Percentiles rank a stretch among this genome's conserved stretches.
Conservation (phyloP, 306 rosid genomes). For the Aeschynomene evenia region DNA sequence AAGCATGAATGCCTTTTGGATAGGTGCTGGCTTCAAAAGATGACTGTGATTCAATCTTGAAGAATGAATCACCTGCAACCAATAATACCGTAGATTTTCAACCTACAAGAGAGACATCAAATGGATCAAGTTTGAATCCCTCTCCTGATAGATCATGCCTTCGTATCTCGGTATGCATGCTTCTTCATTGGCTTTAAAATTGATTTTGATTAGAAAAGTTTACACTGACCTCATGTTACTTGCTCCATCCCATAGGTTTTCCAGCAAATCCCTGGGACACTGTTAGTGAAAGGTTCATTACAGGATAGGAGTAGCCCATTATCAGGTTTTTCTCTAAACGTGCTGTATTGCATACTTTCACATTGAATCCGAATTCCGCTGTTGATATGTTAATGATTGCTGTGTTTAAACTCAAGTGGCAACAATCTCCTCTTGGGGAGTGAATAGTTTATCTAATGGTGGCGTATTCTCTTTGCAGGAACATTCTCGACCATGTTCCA, state of each 20-base stretch:
- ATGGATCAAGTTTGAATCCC: conserved; percentile 32
- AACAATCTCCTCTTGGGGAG: neutral
- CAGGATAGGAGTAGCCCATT: conserved; percentile 50
- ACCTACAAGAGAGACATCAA: conserved; percentile 33
- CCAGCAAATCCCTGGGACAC: conserved; percentile 85
- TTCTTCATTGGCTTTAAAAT: conserved; percentile 23
- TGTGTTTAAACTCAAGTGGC: neutral
- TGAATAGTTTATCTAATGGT: conserved; percentile 1
- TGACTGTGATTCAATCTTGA: conserved; percentile 53
- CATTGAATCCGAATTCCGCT: neutral
- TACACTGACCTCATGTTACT: neutral
- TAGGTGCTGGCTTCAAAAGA: conserved; percentile 55
- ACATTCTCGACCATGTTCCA: conserved; percentile 50
- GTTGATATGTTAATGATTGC: conserved; percentile 1
- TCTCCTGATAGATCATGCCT: conserved; percentile 45
- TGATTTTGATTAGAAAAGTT: conserved; percentile 25
- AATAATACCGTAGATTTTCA: conserved; percentile 30
- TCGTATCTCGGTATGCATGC: conserved; percentile 52
- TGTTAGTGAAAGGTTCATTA: conserved; percentile 81
- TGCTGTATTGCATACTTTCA: neutral
- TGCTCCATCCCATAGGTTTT: conserved; percentile 55
- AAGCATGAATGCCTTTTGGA: conserved; percentile 22
- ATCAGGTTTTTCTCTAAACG: conserved; percentile 55
- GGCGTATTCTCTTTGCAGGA: conserved; percentile 52
- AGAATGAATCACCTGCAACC: conserved; percentile 39